Conservation (phyloP, 306 rosid species). For the Calophaca sinica region DNA sequence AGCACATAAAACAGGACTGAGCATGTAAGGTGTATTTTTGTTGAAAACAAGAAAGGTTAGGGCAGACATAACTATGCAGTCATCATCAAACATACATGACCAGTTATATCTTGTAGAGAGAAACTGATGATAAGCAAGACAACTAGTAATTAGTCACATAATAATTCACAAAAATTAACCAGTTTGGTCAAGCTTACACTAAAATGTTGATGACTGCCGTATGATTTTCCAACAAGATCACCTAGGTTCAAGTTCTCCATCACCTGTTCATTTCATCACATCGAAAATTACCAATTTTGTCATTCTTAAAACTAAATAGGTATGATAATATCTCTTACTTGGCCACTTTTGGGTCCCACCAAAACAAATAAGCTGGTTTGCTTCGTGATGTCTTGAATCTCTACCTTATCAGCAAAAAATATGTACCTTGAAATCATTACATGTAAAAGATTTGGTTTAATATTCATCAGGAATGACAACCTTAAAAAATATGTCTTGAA, state of each 20-base stretch:
- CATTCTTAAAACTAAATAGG: slow-evolving; percentile 26
- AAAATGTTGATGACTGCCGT: slow-evolving; percentile 87
- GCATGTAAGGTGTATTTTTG: slow-evolving; percentile 15
- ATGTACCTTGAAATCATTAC: slow-evolving; percentile 69
- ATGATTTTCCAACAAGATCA: slow-evolving; percentile 78
- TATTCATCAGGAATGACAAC: slow-evolving; percentile 39
- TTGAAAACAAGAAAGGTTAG: neutral
- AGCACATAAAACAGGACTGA: slow-evolving; percentile 23
- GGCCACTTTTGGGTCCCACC: slow-evolving; percentile 87
- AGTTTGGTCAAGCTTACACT: slow-evolving; percentile 60
- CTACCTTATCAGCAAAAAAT: slow-evolving; percentile 87
- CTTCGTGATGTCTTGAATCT: slow-evolving; percentile 85
- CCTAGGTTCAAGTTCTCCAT: slow-evolving; percentile 83
- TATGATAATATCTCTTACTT: slow-evolving; percentile 60
- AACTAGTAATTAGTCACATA: slow-evolving; percentile 12
- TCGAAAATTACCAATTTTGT: slow-evolving; percentile 35
- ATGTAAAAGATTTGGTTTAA: slow-evolving; percentile 34
- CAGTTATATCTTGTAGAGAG: slow-evolving; percentile 9
- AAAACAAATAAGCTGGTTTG: slow-evolving; percentile 83
- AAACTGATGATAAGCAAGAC: slow-evolving; percentile 23
- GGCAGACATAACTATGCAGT: slow-evolving; percentile 25
- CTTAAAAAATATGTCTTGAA: too few species aligned
- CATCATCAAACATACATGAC: slow-evolving; percentile 34
- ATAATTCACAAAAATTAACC: slow-evolving; percentile 1
- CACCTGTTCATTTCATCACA: slow-evolving; percentile 60